A percentile compares a stretch with the other conserved stretches of the same genome.
Conservation (phyloP, 2,329 filamentous ascomycete species). For the Sordariomycetes sp. region DNA sequence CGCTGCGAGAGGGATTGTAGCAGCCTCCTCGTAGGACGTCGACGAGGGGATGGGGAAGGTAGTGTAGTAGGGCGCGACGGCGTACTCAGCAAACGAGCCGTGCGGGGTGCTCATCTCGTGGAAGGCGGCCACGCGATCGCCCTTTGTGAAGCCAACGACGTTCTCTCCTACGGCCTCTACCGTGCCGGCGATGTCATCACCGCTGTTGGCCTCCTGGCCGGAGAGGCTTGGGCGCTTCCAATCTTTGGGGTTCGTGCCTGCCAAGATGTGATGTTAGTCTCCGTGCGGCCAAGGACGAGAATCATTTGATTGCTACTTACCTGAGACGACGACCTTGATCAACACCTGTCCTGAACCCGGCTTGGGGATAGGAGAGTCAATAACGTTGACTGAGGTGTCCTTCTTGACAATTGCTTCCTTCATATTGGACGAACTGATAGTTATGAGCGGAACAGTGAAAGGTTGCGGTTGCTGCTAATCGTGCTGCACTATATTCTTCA, state of each 20-base stretch:
- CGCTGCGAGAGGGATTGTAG: slow-evolving; percentile 45
- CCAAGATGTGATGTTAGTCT: no score
- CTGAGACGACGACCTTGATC: slow-evolving; percentile 11
- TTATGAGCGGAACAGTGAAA: no score
- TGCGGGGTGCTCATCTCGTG: slow-evolving; percentile 13
- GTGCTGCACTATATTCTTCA: no score
- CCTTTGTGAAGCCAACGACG: slow-evolving; percentile 35
- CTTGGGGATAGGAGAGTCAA: slow-evolving; percentile 5
- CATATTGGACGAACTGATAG: no score
- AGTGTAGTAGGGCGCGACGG: slow-evolving; percentile 42
- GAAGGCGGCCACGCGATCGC: slow-evolving; percentile 38
- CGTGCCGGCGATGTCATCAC: slow-evolving; percentile 29
- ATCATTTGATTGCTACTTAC: no score
- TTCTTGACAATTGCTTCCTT: slow-evolving; percentile 4
- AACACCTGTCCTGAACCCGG: slow-evolving; percentile 11
- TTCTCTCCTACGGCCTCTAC: slow-evolving; percentile 39
- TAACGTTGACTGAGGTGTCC: slow-evolving; percentile 2
- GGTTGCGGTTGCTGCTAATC: no score
- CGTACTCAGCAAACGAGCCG: slow-evolving; percentile 54
- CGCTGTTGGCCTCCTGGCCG: slow-evolving; percentile 7
- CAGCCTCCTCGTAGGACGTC: slow-evolving; percentile 43
- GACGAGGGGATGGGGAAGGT: slow-evolving; percentile 44
- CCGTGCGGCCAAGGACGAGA: no score
- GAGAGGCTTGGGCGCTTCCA: slow-evolving; percentile 1
- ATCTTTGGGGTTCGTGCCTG: slow-evolving; percentile 3